Base-by-base conservation (phyloP, 2,329 filamentous ascomycete species). In the Fusarium poae region DNA sequence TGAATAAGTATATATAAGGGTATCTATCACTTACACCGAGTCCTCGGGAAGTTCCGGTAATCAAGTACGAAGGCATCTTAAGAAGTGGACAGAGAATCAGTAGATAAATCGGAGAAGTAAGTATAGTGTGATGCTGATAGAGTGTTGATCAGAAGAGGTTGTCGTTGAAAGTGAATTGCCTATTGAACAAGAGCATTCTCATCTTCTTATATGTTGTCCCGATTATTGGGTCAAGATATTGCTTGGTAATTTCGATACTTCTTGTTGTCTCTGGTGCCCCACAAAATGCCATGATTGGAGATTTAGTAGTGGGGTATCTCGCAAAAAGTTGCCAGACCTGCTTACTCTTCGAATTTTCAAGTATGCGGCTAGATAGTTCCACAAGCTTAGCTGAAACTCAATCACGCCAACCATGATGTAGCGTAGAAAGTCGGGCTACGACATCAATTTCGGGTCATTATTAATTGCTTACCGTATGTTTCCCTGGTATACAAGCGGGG, bases 1-100 rank as follows among this genome's bases (percentile, higher is more conserved):
- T 2, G 5, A 0, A 1, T 1, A 0, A 0, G 1, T 0, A 2
- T 18, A 7, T 1, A 11, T 11, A 1, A 5, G 1, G 3, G 9
- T 0, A 5, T 13, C 2, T 0, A 5, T 13, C 2, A 34, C 57
- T 30, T 44, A 68, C 69, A 1, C 69, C 70, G 10, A 72, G 70
- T 25, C 70, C 70, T 34, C 70, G 67, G 6, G 70, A 71, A 9
- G 56, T 71, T 35, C 70, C 70, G 3, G 70, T 72, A 18, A 72
- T 39, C 0, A 72, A 27, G 32, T 68, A 72, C 0, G 56, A 62
- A 25, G 70, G 42, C 70, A 72, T 72, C 1, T 39, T 49, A n/a
- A 46, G 12, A 23, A 20, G 15, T 39, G 27, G 3, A 20, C 13
- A 13, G 11, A 15, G 32, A 39, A 3, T 27, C 6, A 6, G 18